These are phyloP conservation scores for Macrolepiota albuminosa DNA, from an alignment of 768 basidiomycete species.

Conservation along the genomic window DNA sequence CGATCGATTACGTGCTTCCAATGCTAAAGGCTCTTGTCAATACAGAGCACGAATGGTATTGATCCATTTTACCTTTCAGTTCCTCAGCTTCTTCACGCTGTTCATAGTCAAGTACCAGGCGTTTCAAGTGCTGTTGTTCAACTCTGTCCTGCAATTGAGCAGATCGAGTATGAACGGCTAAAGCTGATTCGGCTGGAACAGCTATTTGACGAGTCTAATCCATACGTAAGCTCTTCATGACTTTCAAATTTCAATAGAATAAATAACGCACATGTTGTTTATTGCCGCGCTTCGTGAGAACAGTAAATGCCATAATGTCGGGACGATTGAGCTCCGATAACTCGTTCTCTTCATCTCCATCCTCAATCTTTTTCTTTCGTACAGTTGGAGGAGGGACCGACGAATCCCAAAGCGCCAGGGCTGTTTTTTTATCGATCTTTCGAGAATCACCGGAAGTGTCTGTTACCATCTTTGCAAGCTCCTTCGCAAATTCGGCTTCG, in stretches of 20 bases:
- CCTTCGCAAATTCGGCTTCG: conserved; percentile 91
- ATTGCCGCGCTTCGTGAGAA: conserved; percentile 90
- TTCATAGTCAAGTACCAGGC: conserved; percentile 88
- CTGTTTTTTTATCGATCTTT: conserved; percentile 86
- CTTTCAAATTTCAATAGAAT: conserved; percentile 2
- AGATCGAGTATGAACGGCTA: conserved; percentile 86
- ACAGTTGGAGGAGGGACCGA: conserved; percentile 65
- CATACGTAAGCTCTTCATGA: conserved; percentile 7
- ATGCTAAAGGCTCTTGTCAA: conserved; percentile 32
- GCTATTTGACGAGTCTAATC: conserved; percentile 78
- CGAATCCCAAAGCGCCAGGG: conserved; percentile 84
- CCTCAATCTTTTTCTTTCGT: conserved; percentile 63
- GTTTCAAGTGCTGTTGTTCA: conserved; percentile 95
- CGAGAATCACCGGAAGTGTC: conserved; percentile 80
- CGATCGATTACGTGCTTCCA: conserved; percentile 64
- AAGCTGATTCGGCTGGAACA: conserved; percentile 80
- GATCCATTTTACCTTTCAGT: conserved; percentile 50
- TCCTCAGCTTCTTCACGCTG: conserved; percentile 87
- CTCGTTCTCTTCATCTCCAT: conserved; percentile 47
- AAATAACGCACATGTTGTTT: conserved; percentile 71
- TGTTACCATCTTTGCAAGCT: conserved; percentile 91
- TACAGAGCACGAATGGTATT: not conserved
- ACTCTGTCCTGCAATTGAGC: conserved; percentile 93
- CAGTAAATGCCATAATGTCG: conserved; percentile 83
- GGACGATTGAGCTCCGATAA: conserved; percentile 27